Conservation (phyloP, 768 basidiomycete genomes). For the Phlebiopsis flavidoalba region DNA sequence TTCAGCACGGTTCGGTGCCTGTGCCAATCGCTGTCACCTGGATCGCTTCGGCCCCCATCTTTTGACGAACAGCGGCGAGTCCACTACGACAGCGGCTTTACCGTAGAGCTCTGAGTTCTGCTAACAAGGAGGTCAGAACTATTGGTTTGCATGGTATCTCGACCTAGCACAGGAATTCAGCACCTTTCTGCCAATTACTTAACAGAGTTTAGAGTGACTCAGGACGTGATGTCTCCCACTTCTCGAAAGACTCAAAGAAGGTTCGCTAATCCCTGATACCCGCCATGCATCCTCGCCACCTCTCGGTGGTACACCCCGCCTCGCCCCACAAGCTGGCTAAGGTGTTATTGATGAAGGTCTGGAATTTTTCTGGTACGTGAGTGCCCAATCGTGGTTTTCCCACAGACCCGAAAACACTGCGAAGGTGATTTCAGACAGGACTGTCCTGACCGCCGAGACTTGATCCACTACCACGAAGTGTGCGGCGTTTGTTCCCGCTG, state of each 20-base stretch:
- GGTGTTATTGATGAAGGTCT: conserved; percentile 30
- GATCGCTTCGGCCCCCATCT: conserved; percentile 13
- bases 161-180: background rate
- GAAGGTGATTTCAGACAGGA: conserved; percentile 30
- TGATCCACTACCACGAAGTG: conserved; percentile 36
- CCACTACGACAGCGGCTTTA: too few species aligned
- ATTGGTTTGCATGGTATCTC: too few species aligned
- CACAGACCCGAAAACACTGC: conserved; percentile 48
- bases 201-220: too few species aligned
- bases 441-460: conserved; percentile 21
- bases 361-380: conserved; percentile 44
- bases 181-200: conserved; percentile 29
- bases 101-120: too few species aligned
- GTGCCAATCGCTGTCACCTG: conserved; percentile 27
- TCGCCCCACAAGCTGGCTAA: conserved; percentile 30
- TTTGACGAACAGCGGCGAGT: too few species aligned
- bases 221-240: conserved; percentile 35
- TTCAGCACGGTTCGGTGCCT: conserved; percentile 30
- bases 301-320: conserved; percentile 30
- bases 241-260: conserved; percentile 43
- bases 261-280: conserved; percentile 29
- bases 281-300: conserved; percentile 43
- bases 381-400: conserved; percentile 45
- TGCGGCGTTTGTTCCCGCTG: conserved; percentile 41
- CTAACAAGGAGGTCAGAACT: too few species aligned